A percentile compares a stretch with the other conserved stretches of the same genome.
Evolutionary conservation across 306 rosid genomes (phyloP).

Genomic region (Medicago ruthenica): DNA sequence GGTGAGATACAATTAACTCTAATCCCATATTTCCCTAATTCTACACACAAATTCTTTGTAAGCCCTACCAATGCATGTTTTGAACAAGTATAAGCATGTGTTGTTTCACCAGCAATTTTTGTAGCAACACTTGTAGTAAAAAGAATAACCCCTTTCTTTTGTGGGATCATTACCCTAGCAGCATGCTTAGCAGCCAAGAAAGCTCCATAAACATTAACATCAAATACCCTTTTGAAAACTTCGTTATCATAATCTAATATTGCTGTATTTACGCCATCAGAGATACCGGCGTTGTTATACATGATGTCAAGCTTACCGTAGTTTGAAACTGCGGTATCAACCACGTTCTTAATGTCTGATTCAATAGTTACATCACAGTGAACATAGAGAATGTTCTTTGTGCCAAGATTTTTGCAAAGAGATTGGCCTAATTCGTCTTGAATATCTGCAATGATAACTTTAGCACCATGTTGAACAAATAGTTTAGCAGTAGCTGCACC

Average conservation of each 20-base stretch:
- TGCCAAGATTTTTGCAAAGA: constrained; percentile 50
- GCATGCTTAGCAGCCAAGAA: constrained; percentile 80
- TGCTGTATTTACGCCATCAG: constrained; percentile 34
- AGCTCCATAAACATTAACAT: constrained; percentile 64
- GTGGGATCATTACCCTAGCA: constrained; percentile 65
- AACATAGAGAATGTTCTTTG: constrained; percentile 38
- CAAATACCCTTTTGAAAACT: constrained; percentile 61
- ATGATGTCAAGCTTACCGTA: constrained; percentile 70
- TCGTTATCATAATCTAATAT: constrained; percentile 30
- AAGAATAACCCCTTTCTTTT: constrained; percentile 56
- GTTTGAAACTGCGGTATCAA: constrained; percentile 54
- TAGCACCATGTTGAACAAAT: constrained; percentile 67
- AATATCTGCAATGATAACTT: constrained; percentile 67
- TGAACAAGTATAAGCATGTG: constrained; percentile 62
- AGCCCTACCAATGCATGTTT: constrained; percentile 79
- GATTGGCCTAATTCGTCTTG: constrained; percentile 66
- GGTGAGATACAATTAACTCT: too few species aligned
- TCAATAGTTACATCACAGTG: constrained; percentile 71
- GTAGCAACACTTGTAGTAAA: constrained; percentile 68
- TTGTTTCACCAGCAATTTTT: constrained; percentile 42
- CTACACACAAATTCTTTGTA: constrained; percentile 65
- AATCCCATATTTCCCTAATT: constrained; percentile 36
- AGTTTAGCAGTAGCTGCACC: constrained; percentile 69
- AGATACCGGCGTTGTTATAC: constrained; percentile 73
- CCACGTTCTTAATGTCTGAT: constrained; percentile 54